phyloP scores from a whole-genome alignment of 257 asterid genomes.

The Solanum chaucha region DNA sequence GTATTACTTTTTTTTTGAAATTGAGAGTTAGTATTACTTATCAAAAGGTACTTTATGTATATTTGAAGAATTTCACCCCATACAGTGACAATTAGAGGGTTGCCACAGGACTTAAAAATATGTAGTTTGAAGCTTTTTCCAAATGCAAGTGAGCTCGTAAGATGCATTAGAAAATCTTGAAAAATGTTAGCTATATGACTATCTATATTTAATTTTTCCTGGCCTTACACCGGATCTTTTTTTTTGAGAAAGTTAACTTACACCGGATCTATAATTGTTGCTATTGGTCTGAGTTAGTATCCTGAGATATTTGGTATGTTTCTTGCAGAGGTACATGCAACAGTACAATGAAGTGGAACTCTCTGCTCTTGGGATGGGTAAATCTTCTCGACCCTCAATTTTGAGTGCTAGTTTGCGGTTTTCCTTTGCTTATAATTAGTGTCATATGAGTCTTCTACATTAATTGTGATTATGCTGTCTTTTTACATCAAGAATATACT shows the following conservation, averaged over 20 bases:
- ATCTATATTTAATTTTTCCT: neutral
- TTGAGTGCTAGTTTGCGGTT: neutral
- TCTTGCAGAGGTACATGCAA: slow-evolving; percentile 63
- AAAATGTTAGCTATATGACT: neutral
- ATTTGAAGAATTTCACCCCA: neutral
- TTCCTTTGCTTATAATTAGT: neutral
- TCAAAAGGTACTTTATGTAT: neutral
- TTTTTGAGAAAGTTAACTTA: neutral
- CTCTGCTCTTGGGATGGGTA: slow-evolving; percentile 88
- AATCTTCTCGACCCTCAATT: neutral
- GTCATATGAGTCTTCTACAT: neutral
- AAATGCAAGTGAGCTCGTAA: neutral
- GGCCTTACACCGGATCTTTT: neutral
- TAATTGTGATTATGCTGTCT: neutral
- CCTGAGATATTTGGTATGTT: neutral
- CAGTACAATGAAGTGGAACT: slow-evolving; percentile 60
- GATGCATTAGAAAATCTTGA: neutral
- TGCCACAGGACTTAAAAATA: neutral
- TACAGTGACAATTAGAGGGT: neutral
- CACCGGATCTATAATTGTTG: neutral
- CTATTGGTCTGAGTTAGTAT: neutral
- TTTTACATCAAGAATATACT: neutral
- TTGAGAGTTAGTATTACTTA: neutral
- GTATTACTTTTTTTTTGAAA: neutral
- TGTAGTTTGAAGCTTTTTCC: neutral